Evolutionary conservation across 2,329 filamentous ascomycete genomes (phyloP), one percentile per base, ranked within the genome.

Genomic region (Apiospora malaysiana): DNA sequence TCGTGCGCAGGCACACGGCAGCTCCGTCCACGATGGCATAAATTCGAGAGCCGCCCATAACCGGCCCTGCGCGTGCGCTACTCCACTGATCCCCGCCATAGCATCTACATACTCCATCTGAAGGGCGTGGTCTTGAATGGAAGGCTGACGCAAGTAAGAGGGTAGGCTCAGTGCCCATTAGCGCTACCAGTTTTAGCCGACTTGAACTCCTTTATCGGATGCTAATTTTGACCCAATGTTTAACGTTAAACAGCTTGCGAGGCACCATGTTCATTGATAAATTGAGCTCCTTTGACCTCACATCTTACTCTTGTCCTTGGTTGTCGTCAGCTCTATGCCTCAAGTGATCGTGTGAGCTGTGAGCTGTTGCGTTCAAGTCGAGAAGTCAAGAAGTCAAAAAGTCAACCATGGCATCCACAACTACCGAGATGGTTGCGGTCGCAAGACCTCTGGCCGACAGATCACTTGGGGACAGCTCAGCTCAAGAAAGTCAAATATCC

Each of bases 161-260:
- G 9, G n/a, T 63, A 63, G 56, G 18, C 56, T n/a, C 56, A 40
- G 32, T 63, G 56, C 32, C 56, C 21, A 12, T 63, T 32, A 63
- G 56, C 32, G 18, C 56, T 63, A 63, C 32, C 21, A 63, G 7
- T 2, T 56, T 40, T 63, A 63, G 56, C 14, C 21, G 32, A 21
- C 21, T 40, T 40, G 56, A 40, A 32, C 56, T 63, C 56, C 56
- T 63, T 63, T 63, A 63, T 63, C 56, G 56, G 56, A 63, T 63
- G 56, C 56, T 40, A 40, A 12, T 1, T 40, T 2, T 56, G 25
- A 6, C 3, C 32, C 21, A 63, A 10, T n/a, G 1, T 40, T n/a
- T n/a, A 63, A 32, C 56, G 16, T 63, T 14, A 14, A 63, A 18
- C 56, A 63, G 32, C 27, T 63, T 21, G n/a, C 32, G 18, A 40